phyloP scores from a whole-genome alignment of 1,284 basidiomycete species.

The Naganishia cerealis region DNA sequence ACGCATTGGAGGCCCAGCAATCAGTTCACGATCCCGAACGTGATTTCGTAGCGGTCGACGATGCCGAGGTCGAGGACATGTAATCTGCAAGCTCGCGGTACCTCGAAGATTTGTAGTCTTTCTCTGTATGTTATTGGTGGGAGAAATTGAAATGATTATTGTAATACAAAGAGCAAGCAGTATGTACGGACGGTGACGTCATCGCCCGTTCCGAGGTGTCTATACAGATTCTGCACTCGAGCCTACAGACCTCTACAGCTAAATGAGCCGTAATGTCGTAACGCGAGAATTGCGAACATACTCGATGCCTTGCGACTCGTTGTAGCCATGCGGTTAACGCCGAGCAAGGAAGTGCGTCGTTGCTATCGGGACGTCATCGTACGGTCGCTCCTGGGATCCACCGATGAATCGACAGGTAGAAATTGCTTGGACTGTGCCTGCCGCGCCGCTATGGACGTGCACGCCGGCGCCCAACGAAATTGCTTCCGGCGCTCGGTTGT shows the following conservation, averaged over 20 bases:
- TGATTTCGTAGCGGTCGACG: constrained; percentile 37
- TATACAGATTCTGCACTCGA: too few species aligned
- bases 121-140: too few species aligned
- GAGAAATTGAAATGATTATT: too few species aligned
- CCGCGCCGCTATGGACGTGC: neutral
- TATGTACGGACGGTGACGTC: too few species aligned
- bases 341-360: neutral
- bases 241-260: too few species aligned
- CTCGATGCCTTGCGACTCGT: too few species aligned
- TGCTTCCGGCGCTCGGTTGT: neutral
- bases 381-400: too few species aligned
- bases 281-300: too few species aligned
- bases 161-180: too few species aligned
- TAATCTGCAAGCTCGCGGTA: neutral
- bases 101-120: too few species aligned
- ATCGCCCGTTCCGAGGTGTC: too few species aligned
- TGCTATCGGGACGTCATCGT: neutral
- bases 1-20: constrained; percentile 50
- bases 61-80: constrained; percentile 40
- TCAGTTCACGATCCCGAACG: constrained; percentile 25
- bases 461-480: neutral
- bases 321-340: neutral
- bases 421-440: neutral
- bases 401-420: neutral
- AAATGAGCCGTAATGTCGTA: too few species aligned